A percentile compares a stretch with the other conserved stretches of the same genome.
phyloP scores from a whole-genome alignment of 495 filamentous ascomycete species.

The Apiosordaria backusii region DNA sequence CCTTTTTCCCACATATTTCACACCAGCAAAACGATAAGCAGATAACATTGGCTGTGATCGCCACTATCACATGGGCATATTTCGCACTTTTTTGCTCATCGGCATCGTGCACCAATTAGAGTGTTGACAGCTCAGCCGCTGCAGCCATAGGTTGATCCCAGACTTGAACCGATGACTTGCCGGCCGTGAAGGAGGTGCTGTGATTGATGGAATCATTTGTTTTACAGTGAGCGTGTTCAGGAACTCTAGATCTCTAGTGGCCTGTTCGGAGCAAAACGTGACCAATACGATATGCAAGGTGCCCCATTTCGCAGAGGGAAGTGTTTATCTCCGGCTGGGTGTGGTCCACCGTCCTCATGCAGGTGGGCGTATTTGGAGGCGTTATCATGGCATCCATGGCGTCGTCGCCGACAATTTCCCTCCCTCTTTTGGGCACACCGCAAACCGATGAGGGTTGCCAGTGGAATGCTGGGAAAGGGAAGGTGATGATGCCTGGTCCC shows the following conservation, averaged over 20 bases:
- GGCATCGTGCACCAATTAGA: neutral
- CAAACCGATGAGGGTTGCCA: neutral
- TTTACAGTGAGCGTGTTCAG: too few species aligned
- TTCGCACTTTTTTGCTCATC: too few species aligned
- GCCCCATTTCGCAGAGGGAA: neutral
- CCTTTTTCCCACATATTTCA: neutral
- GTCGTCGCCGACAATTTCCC: neutral
- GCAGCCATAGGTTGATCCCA: neutral
- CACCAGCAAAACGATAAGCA: neutral
- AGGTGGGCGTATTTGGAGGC: neutral
- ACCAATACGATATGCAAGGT: neutral
- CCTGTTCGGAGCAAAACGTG: neutral
- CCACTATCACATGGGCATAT: slow-evolving; percentile 3
- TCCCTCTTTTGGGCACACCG: neutral
- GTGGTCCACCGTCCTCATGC: neutral
- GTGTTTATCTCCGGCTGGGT: neutral
- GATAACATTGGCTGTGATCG: neutral
- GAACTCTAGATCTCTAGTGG: too few species aligned
- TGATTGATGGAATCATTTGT: neutral
- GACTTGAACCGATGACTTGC: neutral
- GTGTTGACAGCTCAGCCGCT: neutral
- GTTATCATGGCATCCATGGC: neutral
- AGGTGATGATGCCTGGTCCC: neutral
- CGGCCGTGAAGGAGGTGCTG: too few species aligned
- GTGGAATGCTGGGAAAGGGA: neutral